phyloP scores from a whole-genome alignment of 768 basidiomycete species.

The Tylopilus balloui region DNA sequence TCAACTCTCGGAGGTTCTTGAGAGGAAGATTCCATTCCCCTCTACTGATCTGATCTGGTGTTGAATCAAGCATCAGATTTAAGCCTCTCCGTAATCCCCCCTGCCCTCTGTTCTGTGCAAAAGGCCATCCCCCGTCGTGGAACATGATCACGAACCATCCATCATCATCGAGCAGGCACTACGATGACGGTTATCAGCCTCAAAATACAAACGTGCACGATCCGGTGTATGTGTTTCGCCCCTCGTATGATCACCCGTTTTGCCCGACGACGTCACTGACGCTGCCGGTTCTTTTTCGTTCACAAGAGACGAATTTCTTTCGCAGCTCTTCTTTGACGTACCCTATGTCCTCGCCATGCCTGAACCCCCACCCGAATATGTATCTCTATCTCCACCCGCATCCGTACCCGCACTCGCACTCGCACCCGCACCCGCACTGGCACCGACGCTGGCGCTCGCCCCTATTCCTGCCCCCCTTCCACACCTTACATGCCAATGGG shows the following conservation, averaged over 20 bases:
- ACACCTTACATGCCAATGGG: conserved; percentile 13
- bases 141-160: background rate
- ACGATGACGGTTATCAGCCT: background rate
- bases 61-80: background rate
- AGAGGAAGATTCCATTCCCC: background rate
- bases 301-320: conserved; percentile 17
- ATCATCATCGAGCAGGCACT: background rate
- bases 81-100: background rate
- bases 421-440: background rate
- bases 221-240: conserved; percentile 10
- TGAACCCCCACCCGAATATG: background rate
- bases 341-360: background rate
- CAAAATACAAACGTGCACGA: conserved; percentile 1
- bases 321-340: conserved; percentile 1
- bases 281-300: background rate
- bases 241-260: background rate
- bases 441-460: background rate
- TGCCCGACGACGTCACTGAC: background rate
- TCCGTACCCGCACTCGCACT: background rate
- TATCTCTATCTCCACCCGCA: background rate
- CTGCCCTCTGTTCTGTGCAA: background rate
- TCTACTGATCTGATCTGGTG: background rate
- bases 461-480: background rate
- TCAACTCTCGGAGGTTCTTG: conserved; percentile 1
- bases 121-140: background rate